These are phyloP conservation scores for Saccharomycopsis sp. DNA, from an alignment of 805 yeast species.

Conservation along the genomic window DNA sequence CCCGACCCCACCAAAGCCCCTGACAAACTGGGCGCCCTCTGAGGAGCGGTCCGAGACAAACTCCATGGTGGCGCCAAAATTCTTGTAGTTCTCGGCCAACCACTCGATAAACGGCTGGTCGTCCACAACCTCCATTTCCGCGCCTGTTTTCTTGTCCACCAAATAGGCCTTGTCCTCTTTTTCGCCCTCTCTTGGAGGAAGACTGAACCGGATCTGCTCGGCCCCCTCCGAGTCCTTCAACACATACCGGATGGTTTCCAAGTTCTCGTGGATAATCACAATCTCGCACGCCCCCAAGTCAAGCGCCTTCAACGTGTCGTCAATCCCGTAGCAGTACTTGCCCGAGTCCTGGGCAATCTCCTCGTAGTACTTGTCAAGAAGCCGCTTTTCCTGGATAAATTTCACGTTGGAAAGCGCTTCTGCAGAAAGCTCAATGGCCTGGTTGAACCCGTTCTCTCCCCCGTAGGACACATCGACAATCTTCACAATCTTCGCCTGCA, in stretches of 20 bases:
- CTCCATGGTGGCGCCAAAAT: conserved; percentile 91
- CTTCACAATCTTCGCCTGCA: conserved; percentile 78
- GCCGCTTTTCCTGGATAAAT: conserved; percentile 96
- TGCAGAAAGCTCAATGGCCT: conserved; percentile 95
- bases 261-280: conserved; percentile 85
- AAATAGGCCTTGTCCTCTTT: conserved; percentile 68
- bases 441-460: conserved; percentile 99
- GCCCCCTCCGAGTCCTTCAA: conserved; percentile 77
- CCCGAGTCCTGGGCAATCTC: conserved; percentile 98
- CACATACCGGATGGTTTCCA: conserved; percentile 75
- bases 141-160: conserved; percentile 76
- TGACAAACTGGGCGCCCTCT: conserved; percentile 97
- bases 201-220: conserved; percentile 62
- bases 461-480: conserved; percentile 97
- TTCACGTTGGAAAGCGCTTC: conserved; percentile 96
- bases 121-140: conserved; percentile 81
- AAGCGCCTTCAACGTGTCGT: conserved; percentile 90
- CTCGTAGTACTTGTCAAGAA: conserved; percentile 85
- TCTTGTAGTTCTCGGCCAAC: conserved; percentile 94
- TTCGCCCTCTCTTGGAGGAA: conserved; percentile 38
- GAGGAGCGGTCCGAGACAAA: conserved; percentile 94
- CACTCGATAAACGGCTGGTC: conserved; percentile 89
- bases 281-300: conserved; percentile 95
- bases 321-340: conserved; percentile 94
- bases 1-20: conserved; percentile 99